Percentiles rank a stretch among this genome's conserved stretches.
phyloP scores from a whole-genome alignment of 495 filamentous ascomycete genomes.

The Aspergillus sparsus region DNA sequence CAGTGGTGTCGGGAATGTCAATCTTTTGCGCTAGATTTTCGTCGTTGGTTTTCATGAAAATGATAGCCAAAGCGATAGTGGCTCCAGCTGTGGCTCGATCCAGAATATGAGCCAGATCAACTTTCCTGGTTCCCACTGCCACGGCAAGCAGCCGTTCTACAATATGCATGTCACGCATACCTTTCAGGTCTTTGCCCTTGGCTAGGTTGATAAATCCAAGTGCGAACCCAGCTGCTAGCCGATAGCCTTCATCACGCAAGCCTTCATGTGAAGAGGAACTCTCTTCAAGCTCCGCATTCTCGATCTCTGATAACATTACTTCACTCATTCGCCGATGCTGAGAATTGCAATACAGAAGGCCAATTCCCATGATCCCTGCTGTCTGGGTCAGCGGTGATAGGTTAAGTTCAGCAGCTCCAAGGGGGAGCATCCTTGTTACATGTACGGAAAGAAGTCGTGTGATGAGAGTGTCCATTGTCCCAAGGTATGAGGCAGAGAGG shows the following conservation, averaged over 20 bases:
- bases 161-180: slow-evolving; percentile 90
- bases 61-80: slow-evolving; percentile 84
- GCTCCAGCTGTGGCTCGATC: slow-evolving; percentile 91
- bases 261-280: slow-evolving; percentile 59
- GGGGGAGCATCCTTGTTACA: slow-evolving; percentile 88
- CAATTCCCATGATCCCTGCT: slow-evolving; percentile 96
- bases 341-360: slow-evolving; percentile 88
- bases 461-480: slow-evolving; percentile 94
- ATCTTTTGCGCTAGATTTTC: slow-evolving; percentile 86
- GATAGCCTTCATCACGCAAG: slow-evolving; percentile 91
- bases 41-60: slow-evolving; percentile 97
- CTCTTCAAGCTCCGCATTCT: slow-evolving; percentile 77
- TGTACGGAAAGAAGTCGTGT: slow-evolving; percentile 97
- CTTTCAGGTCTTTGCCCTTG: slow-evolving; percentile 82
- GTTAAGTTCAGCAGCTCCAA: slow-evolving; percentile 90
- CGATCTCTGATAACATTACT: slow-evolving; percentile 96
- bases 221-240: slow-evolving; percentile 89
- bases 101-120: slow-evolving; percentile 84
- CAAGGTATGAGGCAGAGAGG: slow-evolving; percentile 87
- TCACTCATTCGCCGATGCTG: slow-evolving; percentile 99
- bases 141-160: slow-evolving; percentile 83
- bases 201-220: slow-evolving; percentile 94
- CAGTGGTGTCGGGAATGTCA: slow-evolving; percentile 82
- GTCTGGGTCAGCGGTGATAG: slow-evolving; percentile 93
- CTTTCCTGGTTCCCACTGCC: slow-evolving; percentile 82